Evolutionary conservation across 2,329 filamentous ascomycete species (phyloP).

Genomic region (Beauveria sp.): DNA sequence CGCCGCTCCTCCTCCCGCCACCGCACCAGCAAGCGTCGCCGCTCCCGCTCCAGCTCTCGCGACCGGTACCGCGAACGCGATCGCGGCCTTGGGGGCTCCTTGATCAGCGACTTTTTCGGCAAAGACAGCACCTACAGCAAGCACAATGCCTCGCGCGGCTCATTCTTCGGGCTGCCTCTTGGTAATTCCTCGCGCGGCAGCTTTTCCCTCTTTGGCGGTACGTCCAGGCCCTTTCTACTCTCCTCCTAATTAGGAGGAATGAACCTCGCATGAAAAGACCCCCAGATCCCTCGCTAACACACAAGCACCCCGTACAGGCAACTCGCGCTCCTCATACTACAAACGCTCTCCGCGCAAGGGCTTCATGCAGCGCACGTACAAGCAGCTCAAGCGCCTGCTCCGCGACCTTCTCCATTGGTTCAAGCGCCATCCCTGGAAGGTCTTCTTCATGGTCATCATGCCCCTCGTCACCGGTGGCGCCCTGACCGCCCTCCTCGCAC

Average conservation of each 20-base stretch:
- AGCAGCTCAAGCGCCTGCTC: conserved; percentile 70
- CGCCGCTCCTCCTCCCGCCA: conserved; percentile 18
- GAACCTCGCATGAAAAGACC: no score
- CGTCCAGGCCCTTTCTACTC: conserved; percentile 13
- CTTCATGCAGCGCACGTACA: conserved; percentile 67
- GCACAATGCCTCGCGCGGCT: conserved; percentile 35
- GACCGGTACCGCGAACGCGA: conserved; percentile 18
- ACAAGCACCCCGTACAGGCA: conserved; percentile 19
- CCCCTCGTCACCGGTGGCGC: conserved; percentile 80
- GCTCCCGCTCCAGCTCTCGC: conserved; percentile 30
- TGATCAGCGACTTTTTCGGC: conserved; percentile 31
- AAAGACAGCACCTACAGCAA: conserved; percentile 28
- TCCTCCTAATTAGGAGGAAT: not conserved
- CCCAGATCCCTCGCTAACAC: not conserved
- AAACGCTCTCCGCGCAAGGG: conserved; percentile 74
- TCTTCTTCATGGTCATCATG: conserved; percentile 80
- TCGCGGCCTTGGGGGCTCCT: conserved; percentile 17
- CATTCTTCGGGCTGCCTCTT: conserved; percentile 37
- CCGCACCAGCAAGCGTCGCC: conserved; percentile 31
- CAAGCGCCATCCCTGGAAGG: conserved; percentile 76
- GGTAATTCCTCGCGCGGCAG: conserved; percentile 36
- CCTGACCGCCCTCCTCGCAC: conserved; percentile 66
- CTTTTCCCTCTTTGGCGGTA: conserved; percentile 35
- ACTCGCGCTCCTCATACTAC: conserved; percentile 56
- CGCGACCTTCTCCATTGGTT: conserved; percentile 77